Evolutionary conservation across 2,329 filamentous ascomycete genomes (phyloP).

Genomic region (Colletotrichum tropicicola): DNA sequence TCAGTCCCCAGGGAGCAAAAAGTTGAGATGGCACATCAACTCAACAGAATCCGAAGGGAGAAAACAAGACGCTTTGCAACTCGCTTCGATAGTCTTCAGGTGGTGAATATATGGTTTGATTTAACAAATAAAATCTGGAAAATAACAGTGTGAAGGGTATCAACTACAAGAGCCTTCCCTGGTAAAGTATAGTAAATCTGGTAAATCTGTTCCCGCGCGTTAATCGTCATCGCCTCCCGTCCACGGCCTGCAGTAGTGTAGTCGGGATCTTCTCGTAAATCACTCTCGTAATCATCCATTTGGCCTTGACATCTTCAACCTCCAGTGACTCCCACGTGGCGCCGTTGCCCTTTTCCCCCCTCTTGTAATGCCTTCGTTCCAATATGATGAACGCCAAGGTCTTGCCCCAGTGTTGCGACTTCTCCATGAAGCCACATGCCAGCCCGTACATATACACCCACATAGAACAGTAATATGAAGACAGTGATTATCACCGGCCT

Average conservation of each 20-base stretch:
- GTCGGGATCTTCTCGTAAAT: conserved; percentile 1
- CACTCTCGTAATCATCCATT: conserved; percentile 17
- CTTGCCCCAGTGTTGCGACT: background rate
- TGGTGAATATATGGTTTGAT: background rate
- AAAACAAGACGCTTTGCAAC: background rate
- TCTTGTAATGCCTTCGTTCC: too few relatives aligned
- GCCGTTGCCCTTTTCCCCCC: too few relatives aligned
- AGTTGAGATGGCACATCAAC: conserved; percentile 29
- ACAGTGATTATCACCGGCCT: background rate
- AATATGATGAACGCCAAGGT: background rate
- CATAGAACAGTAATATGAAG: background rate
- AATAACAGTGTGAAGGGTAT: conserved; percentile 25
- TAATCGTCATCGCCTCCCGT: conserved; percentile 15
- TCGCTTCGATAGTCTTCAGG: background rate
- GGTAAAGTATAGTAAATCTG: conserved; percentile 2
- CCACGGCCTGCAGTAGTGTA: background rate
- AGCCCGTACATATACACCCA: too few relatives aligned
- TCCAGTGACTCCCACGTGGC: background rate
- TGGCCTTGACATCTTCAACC: background rate
- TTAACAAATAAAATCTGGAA: background rate
- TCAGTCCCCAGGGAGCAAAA: conserved; percentile 22
- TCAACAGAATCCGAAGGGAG: conserved; percentile 16
- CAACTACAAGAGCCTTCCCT: conserved; percentile 21
- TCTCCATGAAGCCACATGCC: too few relatives aligned
- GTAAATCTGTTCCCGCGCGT: conserved; percentile 15